These are phyloP conservation scores for Verticillium dahliae DNA, from an alignment of 2,329 filamentous ascomycete species.

Conservation along the genomic window DNA sequence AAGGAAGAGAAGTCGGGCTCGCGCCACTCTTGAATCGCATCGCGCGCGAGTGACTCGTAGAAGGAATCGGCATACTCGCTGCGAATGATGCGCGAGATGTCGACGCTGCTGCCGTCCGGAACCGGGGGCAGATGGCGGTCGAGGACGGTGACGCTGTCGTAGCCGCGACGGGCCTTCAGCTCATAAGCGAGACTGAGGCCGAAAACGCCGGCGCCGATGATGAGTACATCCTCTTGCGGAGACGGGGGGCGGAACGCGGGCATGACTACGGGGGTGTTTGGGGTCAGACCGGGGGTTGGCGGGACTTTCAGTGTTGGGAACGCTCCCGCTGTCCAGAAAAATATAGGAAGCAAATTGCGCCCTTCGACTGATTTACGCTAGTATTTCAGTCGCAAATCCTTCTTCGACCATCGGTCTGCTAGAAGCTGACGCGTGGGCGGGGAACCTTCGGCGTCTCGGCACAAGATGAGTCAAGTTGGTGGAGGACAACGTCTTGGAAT, in stretches of 20 bases:
- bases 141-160: constrained; percentile 27
- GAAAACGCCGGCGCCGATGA: constrained; percentile 23
- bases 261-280: not conserved
- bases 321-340: not conserved
- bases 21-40: constrained; percentile 19
- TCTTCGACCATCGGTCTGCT: too few relatives aligned
- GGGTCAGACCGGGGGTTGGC: not conserved
- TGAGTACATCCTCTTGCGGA: constrained; percentile 15
- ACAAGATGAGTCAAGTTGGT: not conserved
- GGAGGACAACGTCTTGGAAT: not conserved
- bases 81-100: constrained; percentile 32
- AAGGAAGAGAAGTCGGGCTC: constrained; percentile 17
- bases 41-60: constrained; percentile 46
- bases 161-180: constrained; percentile 15
- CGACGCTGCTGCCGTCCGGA: constrained; percentile 30
- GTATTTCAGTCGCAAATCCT: too few relatives aligned
- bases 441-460: not conserved
- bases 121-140: constrained; percentile 27
- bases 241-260: not conserved
- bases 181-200: constrained; percentile 21
- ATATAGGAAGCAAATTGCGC: not conserved
- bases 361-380: not conserved
- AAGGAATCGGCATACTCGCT: constrained; percentile 57
- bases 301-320: not conserved
- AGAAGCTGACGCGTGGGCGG: not conserved